These are phyloP conservation scores for Candida xyloterini DNA, from an alignment of 805 yeast species.

Conservation along the genomic window DNA sequence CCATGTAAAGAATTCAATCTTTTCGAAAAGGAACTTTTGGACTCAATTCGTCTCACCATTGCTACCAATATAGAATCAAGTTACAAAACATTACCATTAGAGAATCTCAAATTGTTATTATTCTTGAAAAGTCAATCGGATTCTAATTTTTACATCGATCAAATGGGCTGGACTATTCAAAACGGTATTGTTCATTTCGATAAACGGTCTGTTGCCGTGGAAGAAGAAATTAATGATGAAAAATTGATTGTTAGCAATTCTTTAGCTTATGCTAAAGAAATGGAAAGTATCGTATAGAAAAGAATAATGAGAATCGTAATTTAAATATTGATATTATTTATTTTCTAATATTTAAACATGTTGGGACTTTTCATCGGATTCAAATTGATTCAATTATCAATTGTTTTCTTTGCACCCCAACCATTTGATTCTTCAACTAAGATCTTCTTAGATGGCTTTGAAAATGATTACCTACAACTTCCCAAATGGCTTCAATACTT, in stretches of 20 bases:
- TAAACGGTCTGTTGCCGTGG: conserved; percentile 23
- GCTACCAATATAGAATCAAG: conserved; percentile 80
- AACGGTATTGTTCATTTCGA: conserved; percentile 51
- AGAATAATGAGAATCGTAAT: background rate
- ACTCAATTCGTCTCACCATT: conserved; percentile 82
- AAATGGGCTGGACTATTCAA: conserved; percentile 56
- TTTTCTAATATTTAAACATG: conserved; percentile 12
- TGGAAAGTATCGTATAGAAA: conserved; percentile 79
- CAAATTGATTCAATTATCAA: conserved; percentile 38
- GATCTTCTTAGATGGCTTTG: conserved; percentile 32
- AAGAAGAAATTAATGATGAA: conserved; percentile 37
- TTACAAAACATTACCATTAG: conserved; percentile 70
- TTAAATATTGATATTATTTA: background rate
- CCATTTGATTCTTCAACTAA: conserved; percentile 50
- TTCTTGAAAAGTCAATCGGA: conserved; percentile 57
- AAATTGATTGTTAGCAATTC: conserved; percentile 62
- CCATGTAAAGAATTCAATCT: conserved; percentile 74
- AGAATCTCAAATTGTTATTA: conserved; percentile 77
- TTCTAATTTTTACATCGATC: conserved; percentile 50
- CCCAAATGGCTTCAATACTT: conserved; percentile 5
- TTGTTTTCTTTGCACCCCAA: conserved; percentile 39
- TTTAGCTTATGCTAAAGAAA: conserved; percentile 83
- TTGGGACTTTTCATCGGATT: conserved; percentile 27
- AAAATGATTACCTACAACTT: conserved; percentile 10
- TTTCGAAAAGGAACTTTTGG: conserved; percentile 70